Evolutionary conservation across 2,329 filamentous ascomycete genomes (phyloP).

Genomic region (Botrytis galanthina): DNA sequence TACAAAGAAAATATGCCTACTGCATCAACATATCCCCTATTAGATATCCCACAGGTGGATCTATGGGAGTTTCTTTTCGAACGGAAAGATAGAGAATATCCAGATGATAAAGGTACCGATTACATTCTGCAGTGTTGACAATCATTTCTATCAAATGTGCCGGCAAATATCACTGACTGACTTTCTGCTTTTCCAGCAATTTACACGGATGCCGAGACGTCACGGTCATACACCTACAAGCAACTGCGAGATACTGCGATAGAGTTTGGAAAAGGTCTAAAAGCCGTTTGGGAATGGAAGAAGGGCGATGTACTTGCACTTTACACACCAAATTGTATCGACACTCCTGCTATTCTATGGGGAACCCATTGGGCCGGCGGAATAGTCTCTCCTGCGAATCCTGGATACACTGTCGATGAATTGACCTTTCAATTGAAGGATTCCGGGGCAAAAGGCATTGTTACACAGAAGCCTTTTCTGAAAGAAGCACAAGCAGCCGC

Average conservation of each 20-base stretch:
- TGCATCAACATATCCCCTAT: conserved; percentile 29
- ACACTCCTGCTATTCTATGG: conserved; percentile 74
- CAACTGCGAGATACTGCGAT: conserved; percentile 63
- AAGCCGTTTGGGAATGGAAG: conserved; percentile 71
- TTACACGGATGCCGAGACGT: conserved; percentile 71
- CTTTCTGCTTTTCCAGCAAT: conserved; percentile 56
- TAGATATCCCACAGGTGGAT: conserved; percentile 72
- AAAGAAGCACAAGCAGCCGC: conserved; percentile 66
- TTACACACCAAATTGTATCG: conserved; percentile 83
- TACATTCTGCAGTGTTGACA: conserved; percentile 44
- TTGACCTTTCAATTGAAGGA: conserved; percentile 81
- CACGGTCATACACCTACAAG: conserved; percentile 65
- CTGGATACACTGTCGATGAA: conserved; percentile 80
- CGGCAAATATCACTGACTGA: not conserved
- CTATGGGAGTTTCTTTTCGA: conserved; percentile 80
- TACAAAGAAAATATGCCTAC: conserved; percentile 31
- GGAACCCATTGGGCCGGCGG: conserved; percentile 83
- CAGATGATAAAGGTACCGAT: conserved; percentile 68
- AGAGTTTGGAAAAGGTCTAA: conserved; percentile 78
- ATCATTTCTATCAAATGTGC: not conserved
- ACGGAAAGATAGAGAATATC: conserved; percentile 59
- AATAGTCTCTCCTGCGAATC: conserved; percentile 80
- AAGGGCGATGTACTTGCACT: conserved; percentile 81
- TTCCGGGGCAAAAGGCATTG: conserved; percentile 69
- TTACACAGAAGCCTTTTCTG: conserved; percentile 69